Percentiles rank a stretch among this genome's conserved stretches.
Conservation (phyloP, 2,329 filamentous ascomycete genomes). For the Ophioceras dolichostomum region DNA sequence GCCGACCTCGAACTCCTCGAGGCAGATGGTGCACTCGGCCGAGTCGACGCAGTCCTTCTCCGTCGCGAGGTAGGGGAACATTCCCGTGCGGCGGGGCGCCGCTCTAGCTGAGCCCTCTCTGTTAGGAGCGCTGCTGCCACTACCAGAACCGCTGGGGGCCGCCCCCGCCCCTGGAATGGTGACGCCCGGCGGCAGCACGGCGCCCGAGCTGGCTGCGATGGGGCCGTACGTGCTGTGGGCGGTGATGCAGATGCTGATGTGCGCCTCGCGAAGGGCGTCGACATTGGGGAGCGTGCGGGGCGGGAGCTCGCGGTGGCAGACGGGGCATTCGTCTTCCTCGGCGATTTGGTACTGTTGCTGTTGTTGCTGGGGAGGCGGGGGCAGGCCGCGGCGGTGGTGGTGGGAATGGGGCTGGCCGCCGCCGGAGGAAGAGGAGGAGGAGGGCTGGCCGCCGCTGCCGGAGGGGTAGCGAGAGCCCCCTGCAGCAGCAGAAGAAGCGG, state of each 20-base stretch:
- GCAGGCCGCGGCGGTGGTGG: conserved; percentile 13
- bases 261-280: conserved; percentile 41
- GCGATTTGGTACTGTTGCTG: conserved; percentile 30
- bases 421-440: conserved; percentile 8
- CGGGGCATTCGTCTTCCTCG: conserved; percentile 70
- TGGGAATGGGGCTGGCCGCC: conserved; percentile 9
- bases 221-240: conserved; percentile 37
- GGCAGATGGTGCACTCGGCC: conserved; percentile 55
- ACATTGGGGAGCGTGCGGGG: conserved; percentile 38
- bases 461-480: too few species aligned
- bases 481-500: background rate
- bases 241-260: conserved; percentile 46
- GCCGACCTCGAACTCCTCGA: conserved; percentile 53
- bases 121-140: background rate
- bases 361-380: conserved; percentile 19
- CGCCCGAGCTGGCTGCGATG: background rate
- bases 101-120: conserved; percentile 14
- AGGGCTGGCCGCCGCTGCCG: background rate
- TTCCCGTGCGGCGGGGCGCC: conserved; percentile 37
- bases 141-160: background rate
- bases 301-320: conserved; percentile 63
- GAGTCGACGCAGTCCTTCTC: conserved; percentile 59
- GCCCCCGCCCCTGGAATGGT: conserved; percentile 5
- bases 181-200: background rate
- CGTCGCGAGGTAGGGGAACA: conserved; percentile 52